Base-by-base conservation (phyloP, 768 basidiomycete genomes). In the Amanita subjunquillea region DNA sequence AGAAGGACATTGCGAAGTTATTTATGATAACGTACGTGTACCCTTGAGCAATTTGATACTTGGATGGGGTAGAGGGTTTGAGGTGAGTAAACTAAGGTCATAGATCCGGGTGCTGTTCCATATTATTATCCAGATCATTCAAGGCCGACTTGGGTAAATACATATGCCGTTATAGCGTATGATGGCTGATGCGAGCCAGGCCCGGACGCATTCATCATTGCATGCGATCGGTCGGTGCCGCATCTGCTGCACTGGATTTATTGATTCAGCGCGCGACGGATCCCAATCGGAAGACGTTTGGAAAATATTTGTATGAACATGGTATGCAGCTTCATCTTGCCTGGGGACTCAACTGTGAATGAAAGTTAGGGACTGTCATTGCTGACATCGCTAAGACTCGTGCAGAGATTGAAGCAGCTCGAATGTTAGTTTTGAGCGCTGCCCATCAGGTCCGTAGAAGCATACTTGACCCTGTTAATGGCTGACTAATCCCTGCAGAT, bases 121-220 rank as follows among this genome's bases (percentile, higher is more conserved):
- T 20, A 38, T 34, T 13, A 32, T 38, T 20, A 47, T 48, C 25
- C 39, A 83, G 79, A 92, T 94, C 57, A 89, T 97, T 56, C 94
- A 97, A 79, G 93, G 93, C 40, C 89, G 94, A 56, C 83, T 97
- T 49, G 94, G 93, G 88, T 87, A 64, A 44, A 76, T 61, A 29
- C 36, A 9, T 57, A 34, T 36, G 48, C 29, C 40, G 25, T 48
- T 30, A 27, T 25, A 15, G 8, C 7, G 2, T 17, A 6, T 12
- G 25, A 13, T 38, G 37, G 13, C 13, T 48, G 42, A 46, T 7
- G 22, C 22, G 20, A 37, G 36, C 45, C 56, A 91, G 91, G 39
- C 93, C 93, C 48, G 93, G 93, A n/a, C 85, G 93, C 51, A 88
- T 95, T 60, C 93, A 95, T 62, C 91, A 94, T 63, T 96, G 95